These are phyloP conservation scores for Polyporus arcularius DNA, from an alignment of 768 basidiomycete genomes.

Conservation along the genomic window DNA sequence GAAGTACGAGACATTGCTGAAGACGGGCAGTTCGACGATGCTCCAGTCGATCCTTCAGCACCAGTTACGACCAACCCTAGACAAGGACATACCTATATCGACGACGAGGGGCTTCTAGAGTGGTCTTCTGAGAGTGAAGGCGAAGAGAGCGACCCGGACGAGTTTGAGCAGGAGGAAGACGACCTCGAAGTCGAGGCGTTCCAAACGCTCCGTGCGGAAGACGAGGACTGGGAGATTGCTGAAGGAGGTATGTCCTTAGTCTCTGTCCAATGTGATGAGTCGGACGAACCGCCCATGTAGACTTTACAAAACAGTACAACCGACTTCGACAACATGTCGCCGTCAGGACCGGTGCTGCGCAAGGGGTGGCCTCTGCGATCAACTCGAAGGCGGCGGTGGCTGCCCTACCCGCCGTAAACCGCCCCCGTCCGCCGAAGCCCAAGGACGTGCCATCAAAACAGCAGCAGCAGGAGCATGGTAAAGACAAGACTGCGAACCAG, in stretches of 20 bases:
- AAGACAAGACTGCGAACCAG: slow-evolving; percentile 70
- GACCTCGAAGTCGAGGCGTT: slow-evolving; percentile 39
- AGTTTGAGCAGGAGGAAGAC: slow-evolving; percentile 40
- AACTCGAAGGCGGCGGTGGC: slow-evolving; percentile 54
- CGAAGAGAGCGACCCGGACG: slow-evolving; percentile 41
- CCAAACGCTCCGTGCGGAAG: slow-evolving; percentile 63
- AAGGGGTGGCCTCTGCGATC: slow-evolving; percentile 55
- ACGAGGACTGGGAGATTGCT: slow-evolving; percentile 87
- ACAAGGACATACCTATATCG: slow-evolving; percentile 35
- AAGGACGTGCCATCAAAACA: slow-evolving; percentile 25
- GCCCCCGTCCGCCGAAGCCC: slow-evolving; percentile 45
- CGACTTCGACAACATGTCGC: slow-evolving; percentile 90
- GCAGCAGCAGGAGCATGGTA: slow-evolving; percentile 30
- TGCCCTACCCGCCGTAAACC: slow-evolving; percentile 70
- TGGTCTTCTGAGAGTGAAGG: slow-evolving; percentile 35
- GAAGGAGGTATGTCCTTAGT: slow-evolving; percentile 63
- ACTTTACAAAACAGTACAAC: slow-evolving; percentile 99
- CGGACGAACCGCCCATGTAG: slow-evolving; percentile 42
- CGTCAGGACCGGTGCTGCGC: slow-evolving; percentile 71
- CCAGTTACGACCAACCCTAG: slow-evolving; percentile 24
- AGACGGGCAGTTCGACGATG: slow-evolving; percentile 66
- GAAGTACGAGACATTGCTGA: slow-evolving; percentile 28
- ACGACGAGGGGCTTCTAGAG: slow-evolving; percentile 29
- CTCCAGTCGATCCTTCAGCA: slow-evolving; percentile 36
- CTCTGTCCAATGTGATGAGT: slow-evolving; percentile 1